Conservation (phyloP, 2,329 filamentous ascomycete species). For the Botryotinia globosa region DNA sequence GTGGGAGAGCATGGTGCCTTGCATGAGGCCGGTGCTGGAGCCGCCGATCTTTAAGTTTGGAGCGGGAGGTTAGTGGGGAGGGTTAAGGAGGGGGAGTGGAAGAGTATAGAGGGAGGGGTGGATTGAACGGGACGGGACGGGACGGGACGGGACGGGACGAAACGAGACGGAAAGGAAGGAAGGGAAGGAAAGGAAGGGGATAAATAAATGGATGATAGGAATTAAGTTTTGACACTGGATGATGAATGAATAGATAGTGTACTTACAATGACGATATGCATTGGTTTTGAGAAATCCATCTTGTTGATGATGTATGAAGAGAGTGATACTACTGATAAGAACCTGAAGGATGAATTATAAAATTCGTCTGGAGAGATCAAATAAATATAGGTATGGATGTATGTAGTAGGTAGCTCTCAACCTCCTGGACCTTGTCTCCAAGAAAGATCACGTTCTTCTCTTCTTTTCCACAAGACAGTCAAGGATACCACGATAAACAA, state of each 20-base stretch:
- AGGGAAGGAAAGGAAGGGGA: neutral
- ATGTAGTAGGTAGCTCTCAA: neutral
- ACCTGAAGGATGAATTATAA: neutral
- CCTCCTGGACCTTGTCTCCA: neutral
- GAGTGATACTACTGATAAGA: neutral
- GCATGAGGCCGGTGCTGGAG: slow-evolving; percentile 28
- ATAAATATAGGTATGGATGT: neutral
- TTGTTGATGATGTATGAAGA: neutral
- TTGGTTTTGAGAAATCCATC: slow-evolving; percentile 12
- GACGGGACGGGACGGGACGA: neutral
- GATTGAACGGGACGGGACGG: too few species aligned
- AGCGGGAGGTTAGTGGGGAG: neutral
- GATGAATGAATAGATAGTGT: neutral
- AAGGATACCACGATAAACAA: neutral
- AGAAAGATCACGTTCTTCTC: neutral
- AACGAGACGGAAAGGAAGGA: neutral
- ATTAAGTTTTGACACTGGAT: neutral
- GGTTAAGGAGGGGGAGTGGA: neutral
- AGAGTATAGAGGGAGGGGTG: too few species aligned
- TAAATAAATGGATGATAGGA: neutral
- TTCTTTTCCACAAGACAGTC: neutral
- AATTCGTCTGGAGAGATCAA: neutral
- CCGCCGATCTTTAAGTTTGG: slow-evolving; percentile 23
- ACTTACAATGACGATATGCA: slow-evolving; percentile 14
- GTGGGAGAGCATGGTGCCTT: slow-evolving; percentile 23